phyloP scores from a whole-genome alignment of 1,139 yeast species.

The Geotrichum bryndzae region DNA sequence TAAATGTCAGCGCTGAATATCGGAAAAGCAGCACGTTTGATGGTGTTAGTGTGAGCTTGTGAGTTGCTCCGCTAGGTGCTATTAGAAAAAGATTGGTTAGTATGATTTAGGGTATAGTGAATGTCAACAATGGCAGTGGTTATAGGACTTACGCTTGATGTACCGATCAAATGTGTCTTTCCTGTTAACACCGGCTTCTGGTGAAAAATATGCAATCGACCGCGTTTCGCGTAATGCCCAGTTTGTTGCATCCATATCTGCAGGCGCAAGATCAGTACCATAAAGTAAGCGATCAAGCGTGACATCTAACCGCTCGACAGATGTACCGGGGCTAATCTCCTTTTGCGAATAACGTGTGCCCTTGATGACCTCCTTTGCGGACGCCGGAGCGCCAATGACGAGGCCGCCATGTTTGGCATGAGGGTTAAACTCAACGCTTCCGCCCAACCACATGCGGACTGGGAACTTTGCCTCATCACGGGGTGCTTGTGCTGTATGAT shows the following conservation, averaged over 20 bases:
- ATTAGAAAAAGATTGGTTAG: constrained; percentile 10
- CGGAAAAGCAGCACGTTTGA: constrained; percentile 42
- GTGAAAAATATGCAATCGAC: constrained; percentile 30
- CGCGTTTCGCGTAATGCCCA: constrained; percentile 33
- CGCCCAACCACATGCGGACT: constrained; percentile 80
- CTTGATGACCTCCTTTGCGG: constrained; percentile 13
- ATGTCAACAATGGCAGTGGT: not conserved
- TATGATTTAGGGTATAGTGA: not conserved
- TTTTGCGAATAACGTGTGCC: constrained; percentile 5
- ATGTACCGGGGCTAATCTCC: constrained; percentile 5
- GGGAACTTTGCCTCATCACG: constrained; percentile 35
- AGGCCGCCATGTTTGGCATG: constrained; percentile 34
- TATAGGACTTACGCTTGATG: constrained; percentile 17
- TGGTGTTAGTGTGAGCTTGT: constrained; percentile 28
- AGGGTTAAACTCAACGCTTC: constrained; percentile 44
- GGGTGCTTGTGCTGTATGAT: constrained; percentile 78
- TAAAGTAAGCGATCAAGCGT: constrained; percentile 29
- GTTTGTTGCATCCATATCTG: constrained; percentile 12
- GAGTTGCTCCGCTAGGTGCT: constrained; percentile 20
- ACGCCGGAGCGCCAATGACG: constrained; percentile 11
- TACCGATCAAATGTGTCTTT: constrained; percentile 19
- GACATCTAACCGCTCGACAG: constrained; percentile 27
- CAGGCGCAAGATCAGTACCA: constrained; percentile 18
- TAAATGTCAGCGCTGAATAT: constrained; percentile 69
- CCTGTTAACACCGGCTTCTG: constrained; percentile 22